These are phyloP conservation scores for Penicillium occitanis DNA, from an alignment of 2,329 filamentous ascomycete genomes.

Conservation along the genomic window DNA sequence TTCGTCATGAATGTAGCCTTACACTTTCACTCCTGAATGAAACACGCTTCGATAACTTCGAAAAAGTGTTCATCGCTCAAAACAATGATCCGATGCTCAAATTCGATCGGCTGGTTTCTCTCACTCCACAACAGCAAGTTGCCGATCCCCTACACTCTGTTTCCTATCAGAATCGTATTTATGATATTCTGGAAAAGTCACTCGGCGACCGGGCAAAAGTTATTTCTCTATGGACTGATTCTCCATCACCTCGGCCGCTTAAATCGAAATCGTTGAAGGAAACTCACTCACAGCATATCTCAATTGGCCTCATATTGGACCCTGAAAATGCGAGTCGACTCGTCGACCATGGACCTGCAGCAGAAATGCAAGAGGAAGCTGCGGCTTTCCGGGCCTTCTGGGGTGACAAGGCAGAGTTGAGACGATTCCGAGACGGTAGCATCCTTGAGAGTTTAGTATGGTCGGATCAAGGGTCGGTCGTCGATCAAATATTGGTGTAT, in stretches of 20 bases:
- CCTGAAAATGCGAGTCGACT: constrained; percentile 68
- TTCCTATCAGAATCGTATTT: constrained; percentile 47
- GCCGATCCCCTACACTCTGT: constrained; percentile 32
- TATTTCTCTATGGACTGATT: constrained; percentile 58
- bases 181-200: constrained; percentile 66
- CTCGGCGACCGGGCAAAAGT: constrained; percentile 72
- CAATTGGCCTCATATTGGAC: constrained; percentile 71
- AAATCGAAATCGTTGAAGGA: constrained; percentile 38
- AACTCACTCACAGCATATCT: constrained; percentile 42
- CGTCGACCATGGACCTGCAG: constrained; percentile 83
- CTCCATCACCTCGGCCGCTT: constrained; percentile 49
- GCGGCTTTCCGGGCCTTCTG: constrained; percentile 85
- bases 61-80: constrained; percentile 73
- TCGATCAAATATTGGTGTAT: constrained; percentile 76
- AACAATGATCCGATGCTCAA: constrained; percentile 53
- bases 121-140: constrained; percentile 31
- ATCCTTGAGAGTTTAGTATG: constrained; percentile 92
- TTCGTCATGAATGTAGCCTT: constrained; percentile 71
- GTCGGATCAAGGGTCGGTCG: constrained; percentile 66
- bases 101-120: constrained; percentile 55
- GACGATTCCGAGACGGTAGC: constrained; percentile 91
- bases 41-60: constrained; percentile 74
- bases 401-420: constrained; percentile 88
- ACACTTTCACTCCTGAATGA: constrained; percentile 76
- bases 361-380: constrained; percentile 81